Evolutionary conservation across 148 eudicot species (phyloP), one percentile per base, ranked within the genome.

Genomic region (Heliosperma pusillum): DNA sequence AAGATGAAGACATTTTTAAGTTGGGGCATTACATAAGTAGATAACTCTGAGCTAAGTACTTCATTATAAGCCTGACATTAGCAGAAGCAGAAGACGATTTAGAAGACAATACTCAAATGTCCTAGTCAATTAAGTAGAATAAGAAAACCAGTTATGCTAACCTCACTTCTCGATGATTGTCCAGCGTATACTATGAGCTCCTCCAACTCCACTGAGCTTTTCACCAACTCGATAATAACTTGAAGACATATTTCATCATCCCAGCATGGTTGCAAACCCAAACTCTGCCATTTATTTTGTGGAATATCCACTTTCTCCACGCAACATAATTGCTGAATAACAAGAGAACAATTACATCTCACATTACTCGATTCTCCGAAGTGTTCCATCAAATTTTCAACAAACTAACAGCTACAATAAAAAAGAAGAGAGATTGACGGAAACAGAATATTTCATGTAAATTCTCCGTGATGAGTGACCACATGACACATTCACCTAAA

Each of bases 241-340:
- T 27, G 7, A 0, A 75, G 44, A 44, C 44, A 63, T 53, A 42
- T 53, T 16, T 25, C 33, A 20, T 7, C 17, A 20, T 61, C 2
- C 21, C 50, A 36, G 2, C 0, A 10, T 17, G 40, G 8, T 0
- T 33, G 10, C 63, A 65, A 33, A 27, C 21, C 61, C 45, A 75
- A 3, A 66, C 9, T 57, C 11, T 24, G 27, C 76, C 69, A 74
- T 74, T 16, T 16, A 44, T 74, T 74, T 61, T 62, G 40, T 7
- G 59, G 59, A 63, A 24, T 15, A 25, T 22, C 53, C 53, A 47
- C 40, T 58, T 13, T 29, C 4, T 72, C 33, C 2, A 65, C 3
- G 10, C 8, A 17, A 33, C 44, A 16, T 7, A 65, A 7, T 16
- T 19, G 11, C 69, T 65, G 69, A 13, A 26, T 15, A 4, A 2